These are phyloP conservation scores for Mortierella sp. DNA, from an alignment of 371 early-diverging fungal species.

Conservation along the genomic window DNA sequence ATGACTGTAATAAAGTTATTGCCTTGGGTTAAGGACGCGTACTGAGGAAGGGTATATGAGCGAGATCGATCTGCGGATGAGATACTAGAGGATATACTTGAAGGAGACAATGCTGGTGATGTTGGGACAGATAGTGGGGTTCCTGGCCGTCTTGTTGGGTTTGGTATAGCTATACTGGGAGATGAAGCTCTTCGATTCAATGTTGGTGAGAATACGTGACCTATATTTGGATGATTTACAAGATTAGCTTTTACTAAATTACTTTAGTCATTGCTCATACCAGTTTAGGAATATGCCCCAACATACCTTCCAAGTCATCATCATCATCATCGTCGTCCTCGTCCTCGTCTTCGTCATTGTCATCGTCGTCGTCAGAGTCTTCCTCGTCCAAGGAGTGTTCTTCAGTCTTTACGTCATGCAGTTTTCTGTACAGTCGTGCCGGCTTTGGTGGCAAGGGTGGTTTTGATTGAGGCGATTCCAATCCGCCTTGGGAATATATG, in stretches of 20 bases:
- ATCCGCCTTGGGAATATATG: conserved; percentile 7
- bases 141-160: conserved; percentile 31
- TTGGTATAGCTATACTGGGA: conserved; percentile 51
- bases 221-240: not conserved
- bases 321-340: conserved; percentile 27
- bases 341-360: conserved; percentile 26
- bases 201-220: conserved; percentile 43
- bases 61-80: conserved; percentile 36
- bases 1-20: conserved; percentile 39
- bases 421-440: conserved; percentile 41
- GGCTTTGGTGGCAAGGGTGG: conserved; percentile 55
- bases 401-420: conserved; percentile 27
- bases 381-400: conserved; percentile 40
- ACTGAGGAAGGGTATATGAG: conserved; percentile 43
- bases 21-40: conserved; percentile 19
- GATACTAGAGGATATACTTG: conserved; percentile 46
- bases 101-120: conserved; percentile 44
- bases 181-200: conserved; percentile 54
- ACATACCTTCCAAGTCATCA: conserved; percentile 33
- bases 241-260: conserved; percentile 3
- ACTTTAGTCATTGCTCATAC: not conserved
- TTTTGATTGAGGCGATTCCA: conserved; percentile 38
- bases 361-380: conserved; percentile 39
- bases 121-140: conserved; percentile 46
- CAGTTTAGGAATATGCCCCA: conserved; percentile 1